Conservation (phyloP, 164 flowering plant species). For the Akebia trifoliata region DNA sequence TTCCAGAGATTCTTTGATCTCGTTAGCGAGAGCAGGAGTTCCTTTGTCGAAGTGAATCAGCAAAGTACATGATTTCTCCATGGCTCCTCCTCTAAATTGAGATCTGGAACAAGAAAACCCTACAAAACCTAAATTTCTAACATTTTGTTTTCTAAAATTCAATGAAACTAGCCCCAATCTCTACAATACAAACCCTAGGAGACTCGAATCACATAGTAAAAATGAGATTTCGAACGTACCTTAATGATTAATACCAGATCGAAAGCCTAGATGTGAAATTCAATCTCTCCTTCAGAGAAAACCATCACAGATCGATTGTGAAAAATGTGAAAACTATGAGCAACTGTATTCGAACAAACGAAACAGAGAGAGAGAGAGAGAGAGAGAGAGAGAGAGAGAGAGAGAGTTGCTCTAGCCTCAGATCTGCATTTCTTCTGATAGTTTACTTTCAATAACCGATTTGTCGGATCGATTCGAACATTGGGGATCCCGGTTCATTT, state of each 20-base stretch:
- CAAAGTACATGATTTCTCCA: conserved; percentile 72
- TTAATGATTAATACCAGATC: not conserved
- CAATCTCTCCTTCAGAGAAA: too few species aligned
- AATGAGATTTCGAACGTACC: conserved; percentile 1
- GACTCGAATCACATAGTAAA: not conserved
- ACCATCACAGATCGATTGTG: too few species aligned
- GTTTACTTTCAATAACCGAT: too few species aligned
- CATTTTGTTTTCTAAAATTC: not conserved
- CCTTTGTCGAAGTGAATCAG: conserved; percentile 71
- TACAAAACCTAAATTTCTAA: not conserved
- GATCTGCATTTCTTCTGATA: too few species aligned
- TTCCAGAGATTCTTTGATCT: conserved; percentile 78
- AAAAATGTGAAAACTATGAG: too few species aligned
- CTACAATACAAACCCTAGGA: not conserved
- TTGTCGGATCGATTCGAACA: too few species aligned
- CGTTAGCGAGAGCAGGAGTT: conserved; percentile 73
- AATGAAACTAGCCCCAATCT: not conserved
- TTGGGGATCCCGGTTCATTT: too few species aligned
- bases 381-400: too few species aligned
- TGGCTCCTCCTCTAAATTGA: conserved; percentile 11
- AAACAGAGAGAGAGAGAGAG: too few species aligned
- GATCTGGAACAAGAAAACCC: conserved; percentile 13
- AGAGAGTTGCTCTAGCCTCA: too few species aligned
- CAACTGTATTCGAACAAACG: too few species aligned
- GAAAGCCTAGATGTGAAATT: too few species aligned